Base-by-base conservation (phyloP, 2,329 filamentous ascomycete species). In the Seiridium unicorne region DNA sequence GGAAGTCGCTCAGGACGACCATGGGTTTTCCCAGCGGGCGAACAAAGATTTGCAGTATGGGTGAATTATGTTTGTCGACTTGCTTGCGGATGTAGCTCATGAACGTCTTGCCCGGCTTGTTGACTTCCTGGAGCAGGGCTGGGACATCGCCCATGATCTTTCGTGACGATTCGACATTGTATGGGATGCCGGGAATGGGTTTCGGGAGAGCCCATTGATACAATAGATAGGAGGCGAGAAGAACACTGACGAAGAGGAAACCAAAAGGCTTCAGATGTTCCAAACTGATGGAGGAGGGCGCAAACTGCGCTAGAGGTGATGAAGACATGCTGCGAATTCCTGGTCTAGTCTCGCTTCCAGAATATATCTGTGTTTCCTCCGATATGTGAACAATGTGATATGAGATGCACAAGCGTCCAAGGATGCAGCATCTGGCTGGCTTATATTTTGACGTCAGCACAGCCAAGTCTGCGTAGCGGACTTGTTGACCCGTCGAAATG, bases 41-140 rank as follows among this genome's bases (percentile, higher is more conserved):
- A 1, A 76, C 54, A 44, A 77, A 78, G 38, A 75, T 57, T 36
- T 77, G 76, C 4, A 66, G 56, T 2, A 78, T 61, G 1, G 74
- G 71, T 1, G 64, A 49, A 6, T 58, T 55, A 10, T 60, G n/a
- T 1, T 53, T 42, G 5, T 51, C 13, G 1, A 59, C 38, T 63
- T 63, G 60, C 11, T 51, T 48, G 2, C 51, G 35, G 13, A 59
- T 34, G 40, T 59, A 67, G 7, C 31, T 13, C 3, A 49, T 31
- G n/a, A 64, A 61, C 6, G 57, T 53, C 26, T 56, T 51, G 11
- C 55, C 51, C 1, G 46, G 62, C 31, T 13, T 10, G 46, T 26
- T 9, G 47, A 44, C 10, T n/a, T 47, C 6, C 8, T 32, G 40
- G 9, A 62, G 44, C 61, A 62, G 10, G 4, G 36, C 60, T 1